These are phyloP conservation scores for Chaetomium olivaceum DNA, from an alignment of 2,329 filamentous ascomycete species.

Conservation along the genomic window DNA sequence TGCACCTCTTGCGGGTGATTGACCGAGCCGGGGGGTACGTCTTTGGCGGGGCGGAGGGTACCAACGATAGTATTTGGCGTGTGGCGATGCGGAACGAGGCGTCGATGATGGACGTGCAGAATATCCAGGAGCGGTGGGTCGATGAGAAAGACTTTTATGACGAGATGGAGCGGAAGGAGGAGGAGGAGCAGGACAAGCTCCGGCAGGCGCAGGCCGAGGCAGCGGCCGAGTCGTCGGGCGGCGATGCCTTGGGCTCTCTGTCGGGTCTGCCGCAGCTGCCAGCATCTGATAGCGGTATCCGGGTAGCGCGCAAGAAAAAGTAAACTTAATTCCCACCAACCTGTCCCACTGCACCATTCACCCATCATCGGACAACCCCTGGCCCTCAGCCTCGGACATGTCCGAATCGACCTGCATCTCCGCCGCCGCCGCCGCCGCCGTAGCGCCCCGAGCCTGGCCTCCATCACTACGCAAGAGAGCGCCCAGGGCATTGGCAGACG, in stretches of 20 bases:
- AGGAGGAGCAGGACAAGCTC: conserved; percentile 70
- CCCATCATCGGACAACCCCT: conserved; percentile 49
- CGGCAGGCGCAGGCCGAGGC: conserved; percentile 40
- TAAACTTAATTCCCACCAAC: conserved; percentile 39
- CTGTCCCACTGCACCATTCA: conserved; percentile 34
- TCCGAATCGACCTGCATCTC: conserved; percentile 49
- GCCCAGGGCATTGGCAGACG: conserved; percentile 33
- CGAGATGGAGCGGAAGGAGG: conserved; percentile 70
- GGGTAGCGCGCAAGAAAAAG: conserved; percentile 65
- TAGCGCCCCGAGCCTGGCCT: conserved; percentile 37
- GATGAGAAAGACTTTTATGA: conserved; percentile 89
- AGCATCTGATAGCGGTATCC: conserved; percentile 59
- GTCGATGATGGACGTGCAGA: conserved; percentile 74
- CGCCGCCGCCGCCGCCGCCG: conserved; percentile 38
- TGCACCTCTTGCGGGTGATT: conserved; percentile 82
- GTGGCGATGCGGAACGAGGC: conserved; percentile 82
- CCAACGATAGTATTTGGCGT: conserved; percentile 97
- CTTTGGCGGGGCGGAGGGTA: conserved; percentile 85
- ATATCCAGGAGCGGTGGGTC: conserved; percentile 95
- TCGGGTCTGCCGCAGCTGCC: conserved; percentile 31
- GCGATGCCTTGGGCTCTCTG: conserved; percentile 53
- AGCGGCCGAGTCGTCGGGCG: conserved; percentile 39
- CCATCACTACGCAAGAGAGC: conserved; percentile 35
- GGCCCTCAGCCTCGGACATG: conserved; percentile 37
- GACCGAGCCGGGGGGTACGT: conserved; percentile 92